Evolutionary conservation across 2,329 filamentous ascomycete genomes (phyloP).

Genomic region (Didymella lethalis): DNA sequence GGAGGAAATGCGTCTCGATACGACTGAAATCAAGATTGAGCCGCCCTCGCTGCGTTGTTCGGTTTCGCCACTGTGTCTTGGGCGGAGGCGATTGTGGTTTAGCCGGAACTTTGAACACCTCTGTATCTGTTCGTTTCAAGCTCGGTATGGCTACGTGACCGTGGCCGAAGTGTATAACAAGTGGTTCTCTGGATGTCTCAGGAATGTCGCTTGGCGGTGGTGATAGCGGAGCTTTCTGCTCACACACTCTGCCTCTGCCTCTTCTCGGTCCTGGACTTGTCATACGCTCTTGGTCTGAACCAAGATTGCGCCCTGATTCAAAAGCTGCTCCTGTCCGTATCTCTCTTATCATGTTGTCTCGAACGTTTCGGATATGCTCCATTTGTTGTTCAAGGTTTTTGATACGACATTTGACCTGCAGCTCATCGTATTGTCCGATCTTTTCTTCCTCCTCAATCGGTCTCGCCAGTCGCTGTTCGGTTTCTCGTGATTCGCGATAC

Average conservation of each 20-base stretch:
- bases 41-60: background rate
- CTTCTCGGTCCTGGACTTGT: background rate
- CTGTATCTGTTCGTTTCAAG: conserved; percentile 1
- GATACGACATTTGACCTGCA: background rate
- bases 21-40: conserved; percentile 10
- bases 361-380: background rate
- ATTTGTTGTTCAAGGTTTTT: background rate
- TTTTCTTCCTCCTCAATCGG: background rate
- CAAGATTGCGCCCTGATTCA: background rate
- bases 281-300: background rate
- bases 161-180: background rate
- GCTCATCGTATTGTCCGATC: background rate
- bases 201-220: no score
- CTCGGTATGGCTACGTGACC: background rate
- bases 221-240: background rate
- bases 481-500: no score
- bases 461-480: background rate
- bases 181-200: background rate
- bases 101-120: background rate
- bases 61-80: conserved; percentile 5
- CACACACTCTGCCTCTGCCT: background rate
- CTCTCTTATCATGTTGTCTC: background rate
- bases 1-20: conserved; percentile 17
- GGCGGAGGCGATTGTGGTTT: background rate
- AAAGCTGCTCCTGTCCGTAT: background rate